Evolutionary conservation across 1,284 basidiomycete genomes (phyloP).

Genomic region (Heterobasidion occidentale): DNA sequence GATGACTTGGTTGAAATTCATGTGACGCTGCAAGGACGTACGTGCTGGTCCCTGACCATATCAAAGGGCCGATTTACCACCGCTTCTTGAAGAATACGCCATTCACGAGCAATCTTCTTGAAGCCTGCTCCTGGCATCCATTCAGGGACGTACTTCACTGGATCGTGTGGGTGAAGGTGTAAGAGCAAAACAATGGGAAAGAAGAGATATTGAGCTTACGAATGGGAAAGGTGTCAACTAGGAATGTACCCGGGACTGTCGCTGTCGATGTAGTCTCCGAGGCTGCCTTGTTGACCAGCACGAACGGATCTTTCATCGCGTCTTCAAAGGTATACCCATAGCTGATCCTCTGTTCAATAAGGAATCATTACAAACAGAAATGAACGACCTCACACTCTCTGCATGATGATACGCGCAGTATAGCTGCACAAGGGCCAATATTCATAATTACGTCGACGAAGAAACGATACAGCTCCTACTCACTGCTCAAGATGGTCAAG

Average conservation of each 20-base stretch:
- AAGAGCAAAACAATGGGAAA: not conserved
- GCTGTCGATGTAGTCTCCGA: slow-evolving; percentile 17
- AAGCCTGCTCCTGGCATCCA: slow-evolving; percentile 7
- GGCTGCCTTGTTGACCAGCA: slow-evolving; percentile 14
- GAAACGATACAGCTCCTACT: not conserved
- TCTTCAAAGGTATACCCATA: slow-evolving; percentile 11
- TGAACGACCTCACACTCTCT: slow-evolving; percentile 7
- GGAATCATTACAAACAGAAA: not conserved
- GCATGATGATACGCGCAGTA: slow-evolving; percentile 11
- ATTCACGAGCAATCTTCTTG: slow-evolving; percentile 1
- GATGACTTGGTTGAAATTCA: not conserved
- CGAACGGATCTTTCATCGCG: slow-evolving; percentile 11
- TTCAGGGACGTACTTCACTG: slow-evolving; percentile 5
- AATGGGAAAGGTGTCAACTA: slow-evolving; percentile 20
- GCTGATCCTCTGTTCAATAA: not conserved
- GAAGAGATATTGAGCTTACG: slow-evolving; percentile 6
- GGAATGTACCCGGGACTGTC: slow-evolving; percentile 19
- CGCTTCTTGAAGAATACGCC: slow-evolving; percentile 2
- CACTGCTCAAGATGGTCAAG: slow-evolving; percentile 9
- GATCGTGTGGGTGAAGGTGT: not conserved
- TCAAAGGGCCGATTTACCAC: slow-evolving; percentile 1
- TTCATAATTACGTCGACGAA: not conserved
- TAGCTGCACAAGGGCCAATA: slow-evolving; percentile 3
- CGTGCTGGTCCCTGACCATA: not conserved
- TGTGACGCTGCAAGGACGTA: not conserved